Base-by-base conservation (phyloP, 306 rosid species). In the Vicia faba region DNA sequence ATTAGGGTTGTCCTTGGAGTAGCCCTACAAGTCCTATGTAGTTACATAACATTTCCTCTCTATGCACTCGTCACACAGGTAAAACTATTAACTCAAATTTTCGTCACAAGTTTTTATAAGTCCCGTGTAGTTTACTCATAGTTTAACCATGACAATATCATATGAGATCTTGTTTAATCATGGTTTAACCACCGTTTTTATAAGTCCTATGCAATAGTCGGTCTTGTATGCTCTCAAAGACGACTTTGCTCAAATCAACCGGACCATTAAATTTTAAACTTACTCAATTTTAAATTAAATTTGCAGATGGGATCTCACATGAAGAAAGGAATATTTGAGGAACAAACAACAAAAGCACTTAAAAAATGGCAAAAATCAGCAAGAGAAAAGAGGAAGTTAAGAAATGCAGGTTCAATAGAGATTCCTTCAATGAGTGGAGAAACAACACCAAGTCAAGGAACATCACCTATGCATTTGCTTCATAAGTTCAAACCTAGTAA, bases 291-390 rank as follows among this genome's bases (percentile, higher is more conserved):
- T 23, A 2, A 5, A 5, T 11, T 25, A 13, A 55, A 28, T 26
- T 26, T 68, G 59, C 49, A 86, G 96, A 86, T 89, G 96, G 96
- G 92, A 48, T 81, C 90, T 35, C 92, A 83, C 77, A 81, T 79
- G 96, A 86, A 89, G 73, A 80, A 44, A 71, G 56, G 88, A 63
- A 84, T 84, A 4, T 89, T 89, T 56, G 88, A 86, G 78, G 87
- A 89, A 63, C 92, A 86, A 81, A 86, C 90, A 0, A 71, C 88
- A 11, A 86, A 75, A 46, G 92, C 90, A 19, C 85, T 89, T 3
- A 84, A 64, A 81, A 86, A 83, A 36, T 89, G 96, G 92, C 88
- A 79, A 44, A 83, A 81, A 36, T 64, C 72, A 0, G 92, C 90
- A 3, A 86, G 49, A 48, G 82, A 73, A 0, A 77, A 72, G 50